These are phyloP conservation scores for Botrytis porri DNA, from an alignment of 2,329 filamentous ascomycete genomes.

Conservation along the genomic window DNA sequence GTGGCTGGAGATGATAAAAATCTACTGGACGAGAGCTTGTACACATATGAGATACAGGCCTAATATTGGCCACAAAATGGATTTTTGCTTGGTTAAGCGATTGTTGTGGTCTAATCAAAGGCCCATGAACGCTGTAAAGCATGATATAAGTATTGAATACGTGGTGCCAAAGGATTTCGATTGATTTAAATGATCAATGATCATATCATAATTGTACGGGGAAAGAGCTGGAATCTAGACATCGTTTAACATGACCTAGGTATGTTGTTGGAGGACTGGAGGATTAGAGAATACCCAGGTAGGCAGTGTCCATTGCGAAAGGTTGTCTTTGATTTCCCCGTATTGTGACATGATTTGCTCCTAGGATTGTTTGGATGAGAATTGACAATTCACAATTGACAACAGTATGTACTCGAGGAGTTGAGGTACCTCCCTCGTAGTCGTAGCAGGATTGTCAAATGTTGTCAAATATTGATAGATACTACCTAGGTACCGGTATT, in stretches of 20 bases:
- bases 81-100: conserved; percentile 4
- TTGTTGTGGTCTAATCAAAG: conserved; percentile 1
- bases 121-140: conserved; percentile 6
- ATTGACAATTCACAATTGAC: no score
- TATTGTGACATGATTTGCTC: not conserved
- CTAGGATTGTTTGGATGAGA: not conserved
- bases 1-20: not conserved
- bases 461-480: not conserved
- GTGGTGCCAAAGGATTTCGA: conserved; percentile 8
- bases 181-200: not conserved
- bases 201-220: not conserved
- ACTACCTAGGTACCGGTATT: not conserved
- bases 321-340: not conserved
- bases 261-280: not conserved
- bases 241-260: not conserved
- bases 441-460: not conserved
- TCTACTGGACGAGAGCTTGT: conserved; percentile 13
- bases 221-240: not conserved
- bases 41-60: conserved; percentile 4
- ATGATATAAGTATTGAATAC: conserved; percentile 9
- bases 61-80: not conserved
- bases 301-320: not conserved
- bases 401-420: not conserved
- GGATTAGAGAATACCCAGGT: not conserved
- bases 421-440: not conserved